These are phyloP conservation scores for Phytophthora cactorum DNA, from an alignment of 352 stramenopile genomes.

Conservation along the genomic window DNA sequence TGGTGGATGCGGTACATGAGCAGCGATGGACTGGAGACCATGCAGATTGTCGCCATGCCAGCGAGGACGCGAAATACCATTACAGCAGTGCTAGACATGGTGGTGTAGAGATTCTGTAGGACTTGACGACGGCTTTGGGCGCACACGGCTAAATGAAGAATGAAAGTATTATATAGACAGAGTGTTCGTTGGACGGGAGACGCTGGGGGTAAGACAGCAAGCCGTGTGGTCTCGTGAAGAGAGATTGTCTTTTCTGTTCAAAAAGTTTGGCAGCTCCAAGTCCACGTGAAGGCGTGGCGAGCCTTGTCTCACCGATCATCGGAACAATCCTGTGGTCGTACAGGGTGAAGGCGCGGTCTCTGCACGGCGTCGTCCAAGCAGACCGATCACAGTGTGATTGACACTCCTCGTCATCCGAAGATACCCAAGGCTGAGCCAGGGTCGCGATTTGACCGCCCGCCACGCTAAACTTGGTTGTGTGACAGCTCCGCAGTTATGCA, in stretches of 20 bases:
- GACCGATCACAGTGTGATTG: conserved; percentile 8
- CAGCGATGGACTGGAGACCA: conserved; percentile 51
- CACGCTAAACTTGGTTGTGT: too few species aligned
- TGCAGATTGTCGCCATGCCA: conserved; percentile 41
- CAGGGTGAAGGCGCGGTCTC: conserved; percentile 18
- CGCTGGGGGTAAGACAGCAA: conserved; percentile 7
- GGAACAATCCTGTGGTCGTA: conserved; percentile 29
- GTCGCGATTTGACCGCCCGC: conserved; percentile 9
- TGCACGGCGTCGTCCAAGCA: conserved; percentile 27
- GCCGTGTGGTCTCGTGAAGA: conserved; percentile 8
- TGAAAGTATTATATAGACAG: conserved; percentile 6
- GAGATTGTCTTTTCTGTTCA: conserved; percentile 17
- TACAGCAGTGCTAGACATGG: conserved; percentile 27
- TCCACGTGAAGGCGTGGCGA: conserved; percentile 24
- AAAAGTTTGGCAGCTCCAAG: conserved; percentile 8
- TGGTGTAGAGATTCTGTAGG: neutral
- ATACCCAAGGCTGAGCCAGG: conserved; percentile 30
- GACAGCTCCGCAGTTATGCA: too few species aligned
- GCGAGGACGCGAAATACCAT: conserved; percentile 41
- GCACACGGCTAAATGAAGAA: conserved; percentile 23
- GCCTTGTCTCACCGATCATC: conserved; percentile 33
- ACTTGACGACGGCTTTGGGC: too few species aligned
- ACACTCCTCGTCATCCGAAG: conserved; percentile 25
- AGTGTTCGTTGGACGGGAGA: neutral
- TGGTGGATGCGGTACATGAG: conserved; percentile 53